Conservation (phyloP, 129 eudicot genomes). For the Sambucus nigra region DNA sequence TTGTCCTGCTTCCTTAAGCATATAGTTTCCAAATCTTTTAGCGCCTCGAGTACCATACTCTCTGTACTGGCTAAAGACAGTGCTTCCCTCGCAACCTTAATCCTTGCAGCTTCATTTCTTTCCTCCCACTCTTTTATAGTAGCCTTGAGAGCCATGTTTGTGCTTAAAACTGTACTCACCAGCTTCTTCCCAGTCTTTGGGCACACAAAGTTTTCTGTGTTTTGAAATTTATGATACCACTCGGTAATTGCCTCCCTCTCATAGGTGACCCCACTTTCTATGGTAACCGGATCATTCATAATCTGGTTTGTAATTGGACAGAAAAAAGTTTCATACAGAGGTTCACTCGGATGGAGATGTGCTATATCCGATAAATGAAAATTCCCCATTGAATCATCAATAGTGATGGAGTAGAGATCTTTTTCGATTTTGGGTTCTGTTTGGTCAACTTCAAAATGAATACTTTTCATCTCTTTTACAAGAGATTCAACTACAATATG, state of each 20-base stretch:
- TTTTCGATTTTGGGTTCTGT: slow-evolving; percentile 16
- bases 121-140: slow-evolving; percentile 71
- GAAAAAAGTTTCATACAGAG: slow-evolving; percentile 44
- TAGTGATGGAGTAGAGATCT: slow-evolving; percentile 46
- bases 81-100: slow-evolving; percentile 50
- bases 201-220: slow-evolving; percentile 35
- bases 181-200: slow-evolving; percentile 49
- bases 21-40: slow-evolving; percentile 37
- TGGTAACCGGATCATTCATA: slow-evolving; percentile 71
- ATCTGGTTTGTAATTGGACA: slow-evolving; percentile 67
- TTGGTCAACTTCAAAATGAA: slow-evolving; percentile 14
- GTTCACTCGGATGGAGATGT: slow-evolving; percentile 42
- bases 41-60: slow-evolving; percentile 47
- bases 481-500: slow-evolving; percentile 33
- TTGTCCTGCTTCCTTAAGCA: slow-evolving; percentile 30
- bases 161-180: slow-evolving; percentile 21
- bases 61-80: slow-evolving; percentile 35
- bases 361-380: slow-evolving; percentile 19
- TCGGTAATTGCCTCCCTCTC: slow-evolving; percentile 48
- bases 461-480: slow-evolving; percentile 35
- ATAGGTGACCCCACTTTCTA: slow-evolving; percentile 65
- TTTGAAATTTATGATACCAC: slow-evolving; percentile 38
- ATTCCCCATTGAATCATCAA: slow-evolving; percentile 25
- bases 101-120: slow-evolving; percentile 54
- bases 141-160: slow-evolving; percentile 47